A percentile compares a stretch with the other conserved stretches of the same genome.
phyloP scores from a whole-genome alignment of 805 yeast genomes.

The Kuraishia hungarica region DNA sequence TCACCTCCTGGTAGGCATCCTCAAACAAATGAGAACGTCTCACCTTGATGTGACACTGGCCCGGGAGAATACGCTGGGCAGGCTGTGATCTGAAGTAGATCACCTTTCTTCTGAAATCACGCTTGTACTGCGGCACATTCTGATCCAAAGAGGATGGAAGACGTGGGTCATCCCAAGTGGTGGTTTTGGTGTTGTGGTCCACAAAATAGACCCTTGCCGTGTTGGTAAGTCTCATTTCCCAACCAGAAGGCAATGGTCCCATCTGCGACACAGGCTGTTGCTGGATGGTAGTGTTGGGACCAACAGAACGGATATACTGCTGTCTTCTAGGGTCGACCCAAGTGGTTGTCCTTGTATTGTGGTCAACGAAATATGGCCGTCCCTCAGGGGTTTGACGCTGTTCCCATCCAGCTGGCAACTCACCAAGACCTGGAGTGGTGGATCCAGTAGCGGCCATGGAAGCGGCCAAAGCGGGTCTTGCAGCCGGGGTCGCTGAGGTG shows the following conservation, averaged over 20 bases:
- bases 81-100: constrained; percentile 98
- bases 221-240: constrained; percentile 99
- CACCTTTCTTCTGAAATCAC: constrained; percentile 96
- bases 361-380: constrained; percentile 96
- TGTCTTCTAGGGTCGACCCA: constrained; percentile 99
- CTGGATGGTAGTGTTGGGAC: constrained; percentile 3
- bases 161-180: constrained; percentile 99
- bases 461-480: constrained; percentile 29
- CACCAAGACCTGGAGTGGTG: constrained; percentile 94
- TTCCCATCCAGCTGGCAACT: constrained; percentile 98
- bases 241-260: constrained; percentile 73
- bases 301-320: constrained; percentile 44
- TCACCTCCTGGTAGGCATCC: constrained; percentile 95
- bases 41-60: constrained; percentile 97
- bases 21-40: constrained; percentile 95
- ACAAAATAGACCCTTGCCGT: constrained; percentile 98
- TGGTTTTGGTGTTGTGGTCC: constrained; percentile 97
- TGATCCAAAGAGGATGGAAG: constrained; percentile 95
- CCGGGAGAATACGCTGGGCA: constrained; percentile 92
- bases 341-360: constrained; percentile 98
- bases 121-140: constrained; percentile 97
- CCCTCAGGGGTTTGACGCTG: constrained; percentile 98
- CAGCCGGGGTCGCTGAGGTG: constrained; percentile 36
- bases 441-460: constrained; percentile 72
- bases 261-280: constrained; percentile 1